Evolutionary conservation across 495 filamentous ascomycete genomes (phyloP).

Genomic region (Podospora australis): DNA sequence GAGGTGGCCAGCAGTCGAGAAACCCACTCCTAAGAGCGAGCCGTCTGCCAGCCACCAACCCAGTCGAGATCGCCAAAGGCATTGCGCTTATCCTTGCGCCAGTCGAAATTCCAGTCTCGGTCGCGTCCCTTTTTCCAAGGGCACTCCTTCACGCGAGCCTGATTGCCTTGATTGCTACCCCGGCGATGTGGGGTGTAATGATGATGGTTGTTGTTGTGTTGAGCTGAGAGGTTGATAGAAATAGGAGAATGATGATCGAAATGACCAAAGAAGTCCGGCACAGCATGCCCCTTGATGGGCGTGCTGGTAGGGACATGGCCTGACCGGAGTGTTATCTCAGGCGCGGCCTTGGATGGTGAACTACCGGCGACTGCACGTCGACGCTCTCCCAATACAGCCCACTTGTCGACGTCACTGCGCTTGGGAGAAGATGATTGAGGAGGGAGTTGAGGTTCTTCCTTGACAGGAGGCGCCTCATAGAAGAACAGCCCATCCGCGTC

Average conservation of each 20-base stretch:
- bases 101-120: slow-evolving; percentile 47
- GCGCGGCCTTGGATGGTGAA: slow-evolving; percentile 32
- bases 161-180: slow-evolving; percentile 25
- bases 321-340: slow-evolving; percentile 37
- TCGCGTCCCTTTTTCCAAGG: slow-evolving; percentile 44
- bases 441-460: slow-evolving; percentile 25
- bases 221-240: slow-evolving; percentile 23
- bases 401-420: slow-evolving; percentile 66
- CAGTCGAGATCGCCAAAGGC: slow-evolving; percentile 75
- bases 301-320: slow-evolving; percentile 30
- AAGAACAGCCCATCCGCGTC: slow-evolving; percentile 63
- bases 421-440: slow-evolving; percentile 43
- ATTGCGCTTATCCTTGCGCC: slow-evolving; percentile 61
- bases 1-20: slow-evolving; percentile 34
- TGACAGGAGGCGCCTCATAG: slow-evolving; percentile 50
- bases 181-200: slow-evolving; percentile 10
- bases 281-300: slow-evolving; percentile 27
- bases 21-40: slow-evolving; percentile 31
- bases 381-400: slow-evolving; percentile 76
- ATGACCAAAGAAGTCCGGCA: slow-evolving; percentile 28
- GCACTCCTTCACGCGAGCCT: slow-evolving; percentile 42
- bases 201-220: slow-evolving; percentile 13
- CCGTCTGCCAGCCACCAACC: slow-evolving; percentile 74
- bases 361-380: slow-evolving; percentile 58
- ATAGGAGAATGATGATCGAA: slow-evolving; percentile 19